Conservation (phyloP, 768 basidiomycete species). For the Trametes cubensis region DNA sequence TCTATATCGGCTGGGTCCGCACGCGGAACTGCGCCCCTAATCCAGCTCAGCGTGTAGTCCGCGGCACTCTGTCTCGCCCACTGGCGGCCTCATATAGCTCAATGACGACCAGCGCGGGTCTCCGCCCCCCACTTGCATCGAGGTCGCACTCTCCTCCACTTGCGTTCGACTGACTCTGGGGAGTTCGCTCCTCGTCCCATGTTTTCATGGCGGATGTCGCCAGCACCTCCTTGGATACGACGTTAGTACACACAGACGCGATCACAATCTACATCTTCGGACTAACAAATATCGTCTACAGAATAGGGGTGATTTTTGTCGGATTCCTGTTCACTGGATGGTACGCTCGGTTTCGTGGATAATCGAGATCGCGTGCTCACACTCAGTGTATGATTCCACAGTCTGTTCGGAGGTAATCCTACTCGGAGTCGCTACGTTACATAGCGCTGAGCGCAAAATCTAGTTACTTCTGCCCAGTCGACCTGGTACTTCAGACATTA, state of each 20-base stretch:
- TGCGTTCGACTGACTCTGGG: not conserved
- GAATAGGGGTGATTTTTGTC: constrained; percentile 8
- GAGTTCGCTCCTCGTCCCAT: constrained; percentile 5
- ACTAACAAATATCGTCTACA: not conserved
- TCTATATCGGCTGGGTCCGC: constrained; percentile 7
- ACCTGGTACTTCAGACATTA: constrained; percentile 13
- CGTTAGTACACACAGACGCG: not conserved
- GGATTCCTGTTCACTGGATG: constrained; percentile 7
- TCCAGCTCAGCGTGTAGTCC: not conserved
- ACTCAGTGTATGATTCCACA: not conserved
- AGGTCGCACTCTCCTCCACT: not conserved
- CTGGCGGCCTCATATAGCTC: constrained; percentile 1
- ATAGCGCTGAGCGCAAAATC: not conserved
- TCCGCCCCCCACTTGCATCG: not conserved
- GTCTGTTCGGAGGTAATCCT: constrained; percentile 11
- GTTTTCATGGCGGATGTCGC: not conserved
- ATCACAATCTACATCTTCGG: not conserved
- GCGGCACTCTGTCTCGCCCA: not conserved
- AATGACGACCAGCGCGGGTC: not conserved
- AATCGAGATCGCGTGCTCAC: not conserved
- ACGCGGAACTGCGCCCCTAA: not conserved
- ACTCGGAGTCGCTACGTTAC: not conserved
- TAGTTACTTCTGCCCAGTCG: constrained; percentile 15
- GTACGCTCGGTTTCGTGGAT: not conserved
- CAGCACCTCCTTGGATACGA: not conserved